Evolutionary conservation across 129 eudicot genomes (phyloP), one percentile per base, ranked within the genome.

Genomic region (Ambrosia artemisiifolia): DNA sequence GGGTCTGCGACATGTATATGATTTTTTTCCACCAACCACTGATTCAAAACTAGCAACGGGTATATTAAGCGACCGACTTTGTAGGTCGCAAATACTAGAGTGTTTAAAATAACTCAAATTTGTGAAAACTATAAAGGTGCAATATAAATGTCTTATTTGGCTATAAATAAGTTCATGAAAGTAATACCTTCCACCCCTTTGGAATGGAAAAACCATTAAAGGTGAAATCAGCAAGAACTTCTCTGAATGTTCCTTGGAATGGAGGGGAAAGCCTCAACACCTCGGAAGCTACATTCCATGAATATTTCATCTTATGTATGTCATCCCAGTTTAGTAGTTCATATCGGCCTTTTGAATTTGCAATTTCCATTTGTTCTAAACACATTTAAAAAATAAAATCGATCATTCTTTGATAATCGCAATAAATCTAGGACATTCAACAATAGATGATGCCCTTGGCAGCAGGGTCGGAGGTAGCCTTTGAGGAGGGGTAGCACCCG

Each of bases 331-430:
- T 80, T 63, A 80, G 51, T 55, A 74, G 28, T 30, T 80, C 80
- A 9, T 54, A 57, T 18, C 57, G 70, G 8, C 28, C 71, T 81
- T 81, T 81, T 30, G 74, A 54, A 48, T 59, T 75, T 64, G 81
- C 73, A 44, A 81, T 65, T 67, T 81, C 85, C 75, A 65, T 76
- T 71, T 81, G 85, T 47, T 81, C 85, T 81, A 38, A 34, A 55
- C 32, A 9, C 44, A 44, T 3, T 6, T 11, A n/a, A 72, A 46
- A n/a, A n/a, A n/a, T n/a, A 2, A 2, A 44, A 50, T n/a, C 12
- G n/a, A 48, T 35, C 40, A 35, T 2, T 35, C 4, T 35, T 7
- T 35, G 6, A 35, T 35, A 35, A 35, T 2, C 5, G 6, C 6
- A 3, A 35, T 7, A 35, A 35, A 35, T 35, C 4, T 3, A 7